Evolutionary conservation across 2,329 filamentous ascomycete genomes (phyloP), one percentile per base, ranked within the genome.

Genomic region (Exophiala mesophila): DNA sequence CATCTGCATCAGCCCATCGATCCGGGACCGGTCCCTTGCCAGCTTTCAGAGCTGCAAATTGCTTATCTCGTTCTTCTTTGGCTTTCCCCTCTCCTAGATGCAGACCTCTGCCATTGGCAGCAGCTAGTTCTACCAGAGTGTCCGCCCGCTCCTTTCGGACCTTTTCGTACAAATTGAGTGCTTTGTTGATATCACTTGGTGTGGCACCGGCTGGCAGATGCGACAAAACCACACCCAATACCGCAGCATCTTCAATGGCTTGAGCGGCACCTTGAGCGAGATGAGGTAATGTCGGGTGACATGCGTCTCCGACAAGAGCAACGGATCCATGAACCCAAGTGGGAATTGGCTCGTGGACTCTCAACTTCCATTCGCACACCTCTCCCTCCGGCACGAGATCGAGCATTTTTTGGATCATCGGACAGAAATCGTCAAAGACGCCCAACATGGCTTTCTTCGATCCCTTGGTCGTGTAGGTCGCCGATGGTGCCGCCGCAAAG

Each of bases 1-100:
- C 77, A 55, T 83, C 80, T 7, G 79, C 78, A 60, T 81, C 82
- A 3, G 78, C 78, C 81, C 81, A 84, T 65, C 82, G 83, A 63
- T 84, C 80, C 8, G 77, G 77, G 20, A 80, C 70, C 7, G 65
- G 64, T 6, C 65, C 64, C 15, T 67, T 69, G 2, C 70, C 69
- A 53, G 66, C 57, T 49, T 67, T 70, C 47, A 75, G 67, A 39
- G 72, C 72, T 41, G 70, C 72, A 58, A 80, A 80, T 38, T 71
- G 65, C 57, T 66, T 71, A 50, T 80, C 76, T 3, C 76, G 63
- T 59, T 78, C 73, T 53, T 76, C 72, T 62, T 79, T 77, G 5
- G 74, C 77, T 26, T 70, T 72, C 4, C 77, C 77, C 4, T 75
- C 71, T 2, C 76, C 76, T 16, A 80, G 57, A 61, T 80, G 77